phyloP scores from a whole-genome alignment of 495 filamentous ascomycete genomes.

The Xanthoparmelia taractica region DNA sequence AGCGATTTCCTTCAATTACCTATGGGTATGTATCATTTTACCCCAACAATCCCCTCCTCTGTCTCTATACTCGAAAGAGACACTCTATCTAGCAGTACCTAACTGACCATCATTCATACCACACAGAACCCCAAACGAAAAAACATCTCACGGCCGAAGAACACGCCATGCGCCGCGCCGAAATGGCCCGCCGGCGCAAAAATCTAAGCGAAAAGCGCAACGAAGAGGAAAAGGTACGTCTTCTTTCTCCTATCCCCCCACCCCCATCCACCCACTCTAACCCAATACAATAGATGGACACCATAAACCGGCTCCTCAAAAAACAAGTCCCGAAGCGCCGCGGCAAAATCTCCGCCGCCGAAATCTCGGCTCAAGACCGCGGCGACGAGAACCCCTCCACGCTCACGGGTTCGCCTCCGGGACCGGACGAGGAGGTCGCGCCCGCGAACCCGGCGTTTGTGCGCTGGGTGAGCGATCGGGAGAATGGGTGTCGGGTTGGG shows the following conservation, averaged over 20 bases:
- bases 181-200: constrained; percentile 92
- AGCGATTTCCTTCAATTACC: constrained; percentile 77
- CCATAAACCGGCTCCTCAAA: constrained; percentile 92
- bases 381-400: too few relatives aligned
- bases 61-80: background rate
- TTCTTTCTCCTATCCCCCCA: background rate
- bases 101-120: too few relatives aligned
- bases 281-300: constrained; percentile 67
- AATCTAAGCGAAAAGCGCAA: constrained; percentile 97
- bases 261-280: background rate
- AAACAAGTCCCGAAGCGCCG: constrained; percentile 88
- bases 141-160: constrained; percentile 90
- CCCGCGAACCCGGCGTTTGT: constrained; percentile 62
- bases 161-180: constrained; percentile 84
- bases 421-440: constrained; percentile 39
- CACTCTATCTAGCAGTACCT: too few relatives aligned
- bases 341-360: constrained; percentile 43
- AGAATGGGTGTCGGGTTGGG: constrained; percentile 57
- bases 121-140: constrained; percentile 87
- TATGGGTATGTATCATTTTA: constrained; percentile 50
- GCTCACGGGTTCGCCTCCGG: constrained; percentile 46
- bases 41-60: background rate
- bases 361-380: constrained; percentile 34
- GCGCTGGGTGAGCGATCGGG: constrained; percentile 67
- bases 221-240: constrained; percentile 88